A percentile compares a stretch with the other conserved stretches of the same genome.
These are phyloP conservation scores for Colletotrichum simmondsii DNA, from an alignment of 2,329 filamentous ascomycete genomes.

Conservation along the genomic window DNA sequence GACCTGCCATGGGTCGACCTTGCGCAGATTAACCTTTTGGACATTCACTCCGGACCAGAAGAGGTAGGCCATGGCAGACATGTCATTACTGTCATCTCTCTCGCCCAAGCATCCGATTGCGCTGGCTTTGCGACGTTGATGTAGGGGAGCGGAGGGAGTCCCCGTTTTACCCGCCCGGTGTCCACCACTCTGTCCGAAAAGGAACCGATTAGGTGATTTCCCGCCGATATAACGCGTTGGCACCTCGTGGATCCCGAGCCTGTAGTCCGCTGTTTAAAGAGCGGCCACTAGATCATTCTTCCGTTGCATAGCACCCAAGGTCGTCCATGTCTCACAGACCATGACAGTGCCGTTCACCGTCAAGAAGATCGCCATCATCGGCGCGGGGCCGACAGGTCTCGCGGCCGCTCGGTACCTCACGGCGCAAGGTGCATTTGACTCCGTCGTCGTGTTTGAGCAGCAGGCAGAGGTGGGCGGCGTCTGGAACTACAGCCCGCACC, in stretches of 20 bases:
- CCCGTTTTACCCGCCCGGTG: constrained; percentile 11
- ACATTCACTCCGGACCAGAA: constrained; percentile 13
- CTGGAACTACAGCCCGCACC: constrained; percentile 79
- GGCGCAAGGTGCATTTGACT: constrained; percentile 74
- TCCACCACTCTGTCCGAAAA: constrained; percentile 25
- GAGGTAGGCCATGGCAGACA: constrained; percentile 15
- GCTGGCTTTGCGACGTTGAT: not conserved
- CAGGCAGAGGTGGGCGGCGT: constrained; percentile 81
- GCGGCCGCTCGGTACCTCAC: constrained; percentile 83
- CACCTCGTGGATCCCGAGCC: constrained; percentile 1
- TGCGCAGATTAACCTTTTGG: not conserved
- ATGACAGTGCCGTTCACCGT: constrained; percentile 55
- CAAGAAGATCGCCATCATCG: constrained; percentile 78
- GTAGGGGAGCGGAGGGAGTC: not conserved
- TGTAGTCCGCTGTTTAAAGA: constrained; percentile 2
- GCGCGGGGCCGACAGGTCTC: constrained; percentile 84
- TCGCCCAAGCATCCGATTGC: constrained; percentile 1
- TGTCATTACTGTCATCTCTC: not conserved
- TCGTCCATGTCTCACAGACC: not conserved
- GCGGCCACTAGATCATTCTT: not conserved
- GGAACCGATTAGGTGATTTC: constrained; percentile 31
- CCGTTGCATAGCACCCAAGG: not conserved
- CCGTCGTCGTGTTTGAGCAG: constrained; percentile 85
- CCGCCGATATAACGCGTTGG: constrained; percentile 30
- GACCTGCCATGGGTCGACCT: not conserved